Evolutionary conservation across 257 asterid genomes (phyloP), one percentile per base, ranked within the genome.

Genomic region (Lantana camara): DNA sequence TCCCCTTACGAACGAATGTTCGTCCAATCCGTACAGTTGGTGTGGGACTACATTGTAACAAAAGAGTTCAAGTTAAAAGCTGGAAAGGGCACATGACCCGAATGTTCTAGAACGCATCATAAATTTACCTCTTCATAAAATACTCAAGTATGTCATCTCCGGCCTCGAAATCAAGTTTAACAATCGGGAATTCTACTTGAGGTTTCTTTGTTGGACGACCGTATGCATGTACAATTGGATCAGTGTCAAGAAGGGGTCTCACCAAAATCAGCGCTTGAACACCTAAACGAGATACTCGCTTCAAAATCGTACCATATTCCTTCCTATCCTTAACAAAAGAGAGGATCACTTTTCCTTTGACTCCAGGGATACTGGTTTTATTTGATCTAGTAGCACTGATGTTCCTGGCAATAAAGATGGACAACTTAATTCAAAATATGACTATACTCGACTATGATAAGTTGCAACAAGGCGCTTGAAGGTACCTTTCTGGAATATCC

Each of bases 1-100:
- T 51, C 9, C 80, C 80, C 0, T 64, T 10, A 16, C 58, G 59
- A 52, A 65, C n/a, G n/a, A n/a, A n/a, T 32, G 80, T 38, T 42
- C n/a, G 38, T 60, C 48, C 40, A 61, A 17, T 7, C 57, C 11
- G 11, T 27, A 50, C 46, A 16, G 20, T 46, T 7, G 24, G 40
- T 52, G 40, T 34, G 7, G 2, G 7, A 21, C 22, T 50, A n/a
- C n/a, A n/a, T 32, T 41, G 40, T 0, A 16, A 17, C 29, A 15
- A 5, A 27, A 61, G 5, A 61, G 10, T 46, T 61, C n/a, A n/a
- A 30, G 58, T 24, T 52, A n/a, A n/a, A n/a, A n/a, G n/a, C n/a
- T n/a, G n/a, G n/a, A n/a, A n/a, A n/a, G n/a, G n/a, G n/a, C n/a
- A n/a, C n/a, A n/a, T n/a, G n/a, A n/a, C n/a, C n/a, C n/a, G n/a